Percentiles rank a stretch among this genome's conserved stretches.
phyloP scores from a whole-genome alignment of 495 filamentous ascomycete genomes.

The Penicillium taxi region DNA sequence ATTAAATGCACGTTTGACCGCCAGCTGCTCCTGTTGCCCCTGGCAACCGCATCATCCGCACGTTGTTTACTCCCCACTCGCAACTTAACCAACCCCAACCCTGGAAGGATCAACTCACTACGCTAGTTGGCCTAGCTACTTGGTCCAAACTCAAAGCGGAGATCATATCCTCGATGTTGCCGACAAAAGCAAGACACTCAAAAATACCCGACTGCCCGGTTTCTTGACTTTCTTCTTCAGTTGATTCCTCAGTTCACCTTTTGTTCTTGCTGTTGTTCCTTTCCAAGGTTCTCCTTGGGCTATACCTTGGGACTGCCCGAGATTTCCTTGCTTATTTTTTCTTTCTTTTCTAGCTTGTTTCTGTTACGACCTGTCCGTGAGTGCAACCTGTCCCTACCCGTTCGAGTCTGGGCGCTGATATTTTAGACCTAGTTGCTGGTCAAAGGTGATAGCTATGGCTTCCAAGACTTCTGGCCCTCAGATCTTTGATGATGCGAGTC shows the following conservation, averaged over 20 bases:
- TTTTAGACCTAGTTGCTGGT: constrained; percentile 25
- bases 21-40: constrained; percentile 29
- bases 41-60: constrained; percentile 29
- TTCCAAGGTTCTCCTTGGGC: constrained; percentile 7
- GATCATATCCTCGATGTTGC: constrained; percentile 25
- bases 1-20: constrained; percentile 15
- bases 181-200: constrained; percentile 24
- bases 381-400: constrained; percentile 20
- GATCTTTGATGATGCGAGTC: constrained; percentile 40
- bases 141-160: constrained; percentile 12
- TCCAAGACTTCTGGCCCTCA: constrained; percentile 27
- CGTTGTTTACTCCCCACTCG: constrained; percentile 32
- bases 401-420: constrained; percentile 8
- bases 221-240: constrained; percentile 16
- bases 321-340: constrained; percentile 10
- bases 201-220: constrained; percentile 26
- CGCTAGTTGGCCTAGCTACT: too few relatives aligned
- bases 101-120: constrained; percentile 19
- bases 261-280: constrained; percentile 16
- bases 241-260: too few relatives aligned
- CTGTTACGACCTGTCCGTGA: constrained; percentile 15
- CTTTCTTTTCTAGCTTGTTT: constrained; percentile 9
- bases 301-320: constrained; percentile 16
- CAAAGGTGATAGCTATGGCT: constrained; percentile 35
- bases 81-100: constrained; percentile 22